Base-by-base conservation (phyloP, 768 basidiomycete genomes). In the Pholiota molesta region DNA sequence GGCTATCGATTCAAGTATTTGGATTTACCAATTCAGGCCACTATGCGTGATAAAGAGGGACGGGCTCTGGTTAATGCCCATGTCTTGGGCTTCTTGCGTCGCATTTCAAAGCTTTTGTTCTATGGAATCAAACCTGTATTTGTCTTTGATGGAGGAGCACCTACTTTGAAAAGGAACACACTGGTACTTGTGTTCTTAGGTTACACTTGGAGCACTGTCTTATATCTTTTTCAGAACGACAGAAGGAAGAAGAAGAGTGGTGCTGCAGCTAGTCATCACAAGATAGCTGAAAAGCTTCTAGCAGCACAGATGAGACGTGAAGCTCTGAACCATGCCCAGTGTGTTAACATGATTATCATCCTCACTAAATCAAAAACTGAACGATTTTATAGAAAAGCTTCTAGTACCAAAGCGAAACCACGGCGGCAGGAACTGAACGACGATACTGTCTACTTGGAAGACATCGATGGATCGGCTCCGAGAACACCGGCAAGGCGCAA, bases 21-120 rank as follows among this genome's bases (percentile, higher is more conserved):
- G 97, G 97, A 88, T 99, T 57, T 99, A 99, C 75, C 97, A 99
- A 74, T 99, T 99, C 97, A 99, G 77, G 96, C 97, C 21, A 98
- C 97, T 9, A 98, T 99, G 96, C 87, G 97, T 23, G 96, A 97
- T 75, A 98, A 95, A 71, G 95, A 98, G 61, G 97, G 97, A 28
- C 87, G 89, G 23, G 92, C 85, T 13, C 78, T 99, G 47, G 86
- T 91, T 56, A 98, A 98, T 70, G 96, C 97, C 1, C 97, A 98
- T 76, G 88, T 99, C 16, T 78, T 99, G 47, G 95, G 97, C 59
- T 93, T 93, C 74, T 77, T 94, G 47, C 84, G 97, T 31, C 85
- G 97, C 1, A 97, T 99, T 60, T 88, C 89, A 75, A 99, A 99
- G 75, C 82, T 99, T 31, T 77, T 99, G 45, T 99, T 96, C 77